These are phyloP conservation scores for Colletotrichum coccodes DNA, from an alignment of 2,329 filamentous ascomycete species.

Conservation along the genomic window DNA sequence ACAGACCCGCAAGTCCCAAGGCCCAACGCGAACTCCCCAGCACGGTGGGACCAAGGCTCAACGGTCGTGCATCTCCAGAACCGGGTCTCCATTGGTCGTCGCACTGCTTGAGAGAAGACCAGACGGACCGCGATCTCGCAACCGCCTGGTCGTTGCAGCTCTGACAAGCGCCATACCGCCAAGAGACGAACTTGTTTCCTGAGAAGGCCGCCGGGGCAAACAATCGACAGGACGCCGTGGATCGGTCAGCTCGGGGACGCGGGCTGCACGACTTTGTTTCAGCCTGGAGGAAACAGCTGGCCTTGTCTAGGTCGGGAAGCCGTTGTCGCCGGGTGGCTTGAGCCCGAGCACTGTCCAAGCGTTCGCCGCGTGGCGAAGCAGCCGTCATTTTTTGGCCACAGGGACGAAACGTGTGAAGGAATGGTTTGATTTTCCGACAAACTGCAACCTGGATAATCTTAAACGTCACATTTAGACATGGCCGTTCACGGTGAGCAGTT, in stretches of 20 bases:
- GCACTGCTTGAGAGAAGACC: neutral
- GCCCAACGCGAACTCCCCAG: neutral
- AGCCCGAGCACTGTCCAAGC: constrained; percentile 25
- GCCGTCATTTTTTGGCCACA: neutral
- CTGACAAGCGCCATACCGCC: neutral
- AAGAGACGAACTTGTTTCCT: constrained; percentile 8
- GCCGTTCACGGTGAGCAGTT: neutral
- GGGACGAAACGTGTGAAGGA: neutral
- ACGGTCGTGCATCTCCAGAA: constrained; percentile 6
- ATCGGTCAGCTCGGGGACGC: constrained; percentile 1
- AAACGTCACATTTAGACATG: neutral
- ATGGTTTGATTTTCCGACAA: neutral
- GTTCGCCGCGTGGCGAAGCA: neutral
- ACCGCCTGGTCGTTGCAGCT: neutral
- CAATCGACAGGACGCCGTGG: constrained; percentile 1
- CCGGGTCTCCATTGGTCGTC: neutral
- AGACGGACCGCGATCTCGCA: neutral
- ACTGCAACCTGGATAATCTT: neutral
- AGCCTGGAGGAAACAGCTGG: neutral
- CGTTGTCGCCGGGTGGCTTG: neutral
- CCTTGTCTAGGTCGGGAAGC: neutral
- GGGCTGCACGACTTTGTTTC: neutral
- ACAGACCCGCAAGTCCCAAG: neutral
- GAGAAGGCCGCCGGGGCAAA: neutral
- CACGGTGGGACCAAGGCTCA: neutral